Evolutionary conservation across 495 filamentous ascomycete species (phyloP), one percentile per base, ranked within the genome.

Genomic region (Neurospora intermedia): DNA sequence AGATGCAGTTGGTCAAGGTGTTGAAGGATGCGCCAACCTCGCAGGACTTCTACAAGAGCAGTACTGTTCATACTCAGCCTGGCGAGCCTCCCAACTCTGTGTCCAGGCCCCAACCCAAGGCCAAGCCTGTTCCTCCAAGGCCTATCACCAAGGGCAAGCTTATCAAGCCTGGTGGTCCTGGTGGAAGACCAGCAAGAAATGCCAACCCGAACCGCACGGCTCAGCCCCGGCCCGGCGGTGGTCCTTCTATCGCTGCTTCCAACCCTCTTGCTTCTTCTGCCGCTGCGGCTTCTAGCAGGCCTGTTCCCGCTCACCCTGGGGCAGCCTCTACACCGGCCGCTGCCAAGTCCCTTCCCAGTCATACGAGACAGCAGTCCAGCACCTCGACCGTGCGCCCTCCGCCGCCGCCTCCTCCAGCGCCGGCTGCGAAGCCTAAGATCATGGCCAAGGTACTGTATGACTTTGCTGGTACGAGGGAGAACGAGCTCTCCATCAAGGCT

Each of bases 21-120:
- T 78, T 97, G 73, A 97, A 97, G 81, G 96, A 99, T 78, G 83
- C 86, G 3, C 88, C 92, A 6, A 86, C 85, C 15, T 85, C 89
- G n/a, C 88, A 90, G 48, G 96, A 98, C 78, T 85, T 89, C 76
- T 99, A 99, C 85, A 99, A 99, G 87, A 96, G 93, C 75, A 90
- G 92, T 72, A 90, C 91, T 11, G 90, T 99, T 72, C 96, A 97
- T 78, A 97, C 94, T 2, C 89, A 89, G 38, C 89, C 85, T 69
- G 96, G 96, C 70, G 93, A 98, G 80, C 89, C 93, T 41, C 85
- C 94, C 8, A 93, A 88, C 78, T 97, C 93, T 0, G 87, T 91
- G 9, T 97, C 94, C 3, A 90, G 85, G 72, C 94, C 93, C 38
- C 96, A 92, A 31, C 96, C 96, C 6, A 92, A 92, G 79, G 88